phyloP scores from a whole-genome alignment of 768 basidiomycete genomes.

The Amanita exitialis region DNA sequence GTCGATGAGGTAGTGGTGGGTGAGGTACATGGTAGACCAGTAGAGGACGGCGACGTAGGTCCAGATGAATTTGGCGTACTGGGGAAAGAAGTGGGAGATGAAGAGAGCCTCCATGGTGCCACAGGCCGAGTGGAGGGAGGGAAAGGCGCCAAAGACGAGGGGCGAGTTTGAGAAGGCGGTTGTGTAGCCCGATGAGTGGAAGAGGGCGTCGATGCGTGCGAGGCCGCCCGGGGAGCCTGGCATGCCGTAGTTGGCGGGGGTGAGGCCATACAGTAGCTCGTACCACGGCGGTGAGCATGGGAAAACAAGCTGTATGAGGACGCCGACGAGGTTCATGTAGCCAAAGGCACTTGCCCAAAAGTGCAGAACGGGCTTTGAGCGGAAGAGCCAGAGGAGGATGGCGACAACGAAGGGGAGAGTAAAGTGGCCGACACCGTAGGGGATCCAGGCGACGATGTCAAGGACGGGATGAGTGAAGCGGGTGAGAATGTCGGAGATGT shows the following conservation, averaged over 20 bases:
- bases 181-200: slow-evolving; percentile 69
- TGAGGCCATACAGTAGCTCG: slow-evolving; percentile 92
- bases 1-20: slow-evolving; percentile 98
- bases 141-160: slow-evolving; percentile 95
- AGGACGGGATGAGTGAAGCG: slow-evolving; percentile 88
- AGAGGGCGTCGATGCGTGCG: slow-evolving; percentile 82
- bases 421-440: slow-evolving; percentile 95
- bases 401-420: slow-evolving; percentile 80
- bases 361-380: slow-evolving; percentile 67
- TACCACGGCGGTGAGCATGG: slow-evolving; percentile 98
- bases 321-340: slow-evolving; percentile 86
- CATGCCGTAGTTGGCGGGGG: slow-evolving; percentile 88
- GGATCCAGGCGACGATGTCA: slow-evolving; percentile 92
- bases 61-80: slow-evolving; percentile 61
- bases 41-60: slow-evolving; percentile 78
- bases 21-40: slow-evolving; percentile 99
- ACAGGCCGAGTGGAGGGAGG: slow-evolving; percentile 83
- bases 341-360: slow-evolving; percentile 86
- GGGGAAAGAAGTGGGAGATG: slow-evolving; percentile 91
- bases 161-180: slow-evolving; percentile 79
- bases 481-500: slow-evolving; percentile 95
- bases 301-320: slow-evolving; percentile 78
- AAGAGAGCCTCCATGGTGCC: slow-evolving; percentile 91
- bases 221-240: slow-evolving; percentile 91
- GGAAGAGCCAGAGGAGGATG: slow-evolving; percentile 82